Conservation (phyloP, 257 asterid species). For the Echium plantagineum region DNA sequence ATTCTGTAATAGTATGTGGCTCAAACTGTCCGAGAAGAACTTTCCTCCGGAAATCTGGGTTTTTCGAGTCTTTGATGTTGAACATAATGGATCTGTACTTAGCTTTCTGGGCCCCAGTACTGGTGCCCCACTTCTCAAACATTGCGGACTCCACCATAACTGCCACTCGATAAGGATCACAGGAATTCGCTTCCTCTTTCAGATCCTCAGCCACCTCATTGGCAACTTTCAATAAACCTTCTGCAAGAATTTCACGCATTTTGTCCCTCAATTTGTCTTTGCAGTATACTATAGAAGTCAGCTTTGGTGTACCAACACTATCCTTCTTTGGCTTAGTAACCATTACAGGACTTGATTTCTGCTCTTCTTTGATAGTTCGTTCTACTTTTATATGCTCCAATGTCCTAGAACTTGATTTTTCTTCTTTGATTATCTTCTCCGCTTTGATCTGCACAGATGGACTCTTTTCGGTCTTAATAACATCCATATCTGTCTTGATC, state of each 20-base stretch:
- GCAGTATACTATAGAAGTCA: conserved; percentile 17
- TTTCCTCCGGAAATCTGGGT: conserved; percentile 60
- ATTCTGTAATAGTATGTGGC: conserved; percentile 30
- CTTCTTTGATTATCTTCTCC: not conserved
- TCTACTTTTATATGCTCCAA: not conserved
- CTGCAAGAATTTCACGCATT: conserved; percentile 30
- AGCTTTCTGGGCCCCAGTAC: conserved; percentile 29
- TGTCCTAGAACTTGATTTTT: conserved; percentile 1
- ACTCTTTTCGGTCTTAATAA: conserved; percentile 8
- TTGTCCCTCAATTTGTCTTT: conserved; percentile 37
- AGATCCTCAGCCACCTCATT: conserved; percentile 27
- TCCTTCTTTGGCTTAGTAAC: conserved; percentile 1
- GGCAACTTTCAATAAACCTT: conserved; percentile 31
- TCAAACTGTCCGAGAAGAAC: conserved; percentile 53
- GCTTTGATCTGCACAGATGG: not conserved
- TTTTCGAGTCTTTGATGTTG: conserved; percentile 36
- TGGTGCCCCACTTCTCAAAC: conserved; percentile 36
- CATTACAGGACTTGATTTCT: conserved; percentile 1
- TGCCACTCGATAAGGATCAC: conserved; percentile 60
- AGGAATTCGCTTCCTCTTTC: conserved; percentile 28
- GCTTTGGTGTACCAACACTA: conserved; percentile 9
- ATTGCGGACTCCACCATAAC: conserved; percentile 32
- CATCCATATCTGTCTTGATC: not conserved
- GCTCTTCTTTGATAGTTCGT: not conserved
- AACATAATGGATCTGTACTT: conserved; percentile 39